These are phyloP conservation scores for Xerocomus minutiporus DNA, from an alignment of 1,284 basidiomycete genomes.

Conservation along the genomic window DNA sequence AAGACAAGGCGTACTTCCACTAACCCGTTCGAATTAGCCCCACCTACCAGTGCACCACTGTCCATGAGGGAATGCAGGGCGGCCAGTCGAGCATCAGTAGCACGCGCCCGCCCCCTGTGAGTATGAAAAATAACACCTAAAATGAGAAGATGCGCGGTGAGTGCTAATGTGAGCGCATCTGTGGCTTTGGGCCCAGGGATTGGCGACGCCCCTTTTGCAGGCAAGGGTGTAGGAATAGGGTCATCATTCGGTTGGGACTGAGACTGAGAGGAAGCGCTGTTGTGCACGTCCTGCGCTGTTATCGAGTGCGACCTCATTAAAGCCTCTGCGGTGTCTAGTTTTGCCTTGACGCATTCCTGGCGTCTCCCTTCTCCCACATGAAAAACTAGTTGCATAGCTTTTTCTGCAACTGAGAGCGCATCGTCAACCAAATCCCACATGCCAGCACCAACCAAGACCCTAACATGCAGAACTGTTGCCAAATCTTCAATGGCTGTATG, in stretches of 20 bases:
- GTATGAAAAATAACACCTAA: slow-evolving; percentile 56
- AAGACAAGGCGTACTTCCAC: slow-evolving; percentile 39
- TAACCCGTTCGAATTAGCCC: slow-evolving; percentile 42
- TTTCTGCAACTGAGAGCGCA: slow-evolving; percentile 44
- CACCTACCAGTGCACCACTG: slow-evolving; percentile 45
- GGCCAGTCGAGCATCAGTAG: slow-evolving; percentile 45
- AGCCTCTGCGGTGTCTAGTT: slow-evolving; percentile 10
- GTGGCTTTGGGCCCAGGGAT: slow-evolving; percentile 18
- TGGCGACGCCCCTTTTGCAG: background rate
- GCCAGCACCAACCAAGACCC: slow-evolving; percentile 47
- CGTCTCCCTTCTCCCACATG: slow-evolving; percentile 4
- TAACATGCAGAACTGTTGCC: slow-evolving; percentile 46
- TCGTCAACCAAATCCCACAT: slow-evolving; percentile 49
- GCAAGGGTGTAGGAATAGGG: background rate
- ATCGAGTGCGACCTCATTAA: slow-evolving; percentile 31
- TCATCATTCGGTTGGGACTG: slow-evolving; percentile 22
- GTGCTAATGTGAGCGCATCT: slow-evolving; percentile 39
- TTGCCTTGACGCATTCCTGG: slow-evolving; percentile 14
- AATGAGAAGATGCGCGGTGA: slow-evolving; percentile 51
- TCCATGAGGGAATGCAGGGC: slow-evolving; percentile 62
- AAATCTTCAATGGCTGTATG: slow-evolving; percentile 47
- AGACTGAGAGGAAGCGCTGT: slow-evolving; percentile 24
- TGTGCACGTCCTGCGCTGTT: slow-evolving; percentile 28
- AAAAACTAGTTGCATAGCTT: slow-evolving; percentile 41
- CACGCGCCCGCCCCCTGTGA: slow-evolving; percentile 46